Conservation (phyloP, 2,329 filamentous ascomycete species). For the Fusarium napiforme region DNA sequence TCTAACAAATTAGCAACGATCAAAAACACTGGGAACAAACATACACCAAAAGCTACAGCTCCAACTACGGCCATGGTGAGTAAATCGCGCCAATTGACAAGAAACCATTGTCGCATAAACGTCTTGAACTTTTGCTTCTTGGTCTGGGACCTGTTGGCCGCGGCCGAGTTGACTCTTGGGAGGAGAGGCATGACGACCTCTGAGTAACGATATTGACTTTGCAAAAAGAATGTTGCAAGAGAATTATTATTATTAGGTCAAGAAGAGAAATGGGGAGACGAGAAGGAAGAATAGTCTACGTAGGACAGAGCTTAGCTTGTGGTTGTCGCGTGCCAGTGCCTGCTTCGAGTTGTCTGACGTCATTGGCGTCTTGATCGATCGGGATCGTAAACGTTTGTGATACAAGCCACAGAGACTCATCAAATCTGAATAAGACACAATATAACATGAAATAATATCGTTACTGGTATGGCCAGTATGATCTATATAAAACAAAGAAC, state of each 20-base stretch:
- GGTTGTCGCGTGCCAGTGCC: constrained; percentile 32
- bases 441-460: neutral
- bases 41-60: constrained; percentile 46
- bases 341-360: constrained; percentile 25
- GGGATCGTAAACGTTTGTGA: constrained; percentile 1
- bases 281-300: neutral
- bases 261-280: neutral
- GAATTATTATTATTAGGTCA: neutral
- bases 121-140: constrained; percentile 17
- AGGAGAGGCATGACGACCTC: constrained; percentile 34
- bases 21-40: neutral
- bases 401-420: neutral
- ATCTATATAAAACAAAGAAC: neutral
- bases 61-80: constrained; percentile 67
- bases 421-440: neutral
- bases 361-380: constrained; percentile 24
- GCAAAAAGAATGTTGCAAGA: neutral
- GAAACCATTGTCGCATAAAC: constrained; percentile 62
- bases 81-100: constrained; percentile 68
- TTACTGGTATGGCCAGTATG: neutral
- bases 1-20: constrained; percentile 47
- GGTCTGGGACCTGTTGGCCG: neutral
- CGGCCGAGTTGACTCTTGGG: constrained; percentile 23
- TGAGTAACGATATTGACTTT: neutral
- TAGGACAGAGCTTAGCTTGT: neutral